phyloP scores from a whole-genome alignment of 371 early-diverging fungal species.

The Mortierella sp. region DNA sequence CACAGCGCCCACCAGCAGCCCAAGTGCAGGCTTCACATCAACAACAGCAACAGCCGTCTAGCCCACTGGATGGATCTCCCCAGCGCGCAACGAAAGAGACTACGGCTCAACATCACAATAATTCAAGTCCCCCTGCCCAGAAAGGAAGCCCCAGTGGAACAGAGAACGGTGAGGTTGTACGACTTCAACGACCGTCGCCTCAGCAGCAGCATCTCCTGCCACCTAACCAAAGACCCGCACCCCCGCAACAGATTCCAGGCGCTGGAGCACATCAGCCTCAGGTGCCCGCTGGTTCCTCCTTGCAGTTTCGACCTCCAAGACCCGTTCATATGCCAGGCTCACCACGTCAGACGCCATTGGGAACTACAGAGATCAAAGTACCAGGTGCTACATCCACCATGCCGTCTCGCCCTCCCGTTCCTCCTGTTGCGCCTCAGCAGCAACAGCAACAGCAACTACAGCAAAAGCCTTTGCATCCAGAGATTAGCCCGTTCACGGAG shows the following conservation, averaged over 20 bases:
- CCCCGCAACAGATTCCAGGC: conserved; percentile 19
- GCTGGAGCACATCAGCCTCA: conserved; percentile 17
- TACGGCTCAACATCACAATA: not conserved
- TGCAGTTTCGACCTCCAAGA: conserved; percentile 10
- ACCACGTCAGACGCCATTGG: conserved; percentile 34
- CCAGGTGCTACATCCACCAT: conserved; percentile 19
- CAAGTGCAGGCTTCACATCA: conserved; percentile 20
- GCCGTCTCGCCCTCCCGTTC: not conserved
- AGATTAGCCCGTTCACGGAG: conserved; percentile 16
- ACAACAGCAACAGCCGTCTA: conserved; percentile 12
- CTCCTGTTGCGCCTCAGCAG: conserved; percentile 3
- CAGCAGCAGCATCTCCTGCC: conserved; percentile 22
- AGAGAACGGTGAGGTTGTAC: conserved; percentile 10
- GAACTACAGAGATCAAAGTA: conserved; percentile 13
- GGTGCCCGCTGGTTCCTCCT: conserved; percentile 10
- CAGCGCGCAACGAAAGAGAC: conserved; percentile 1
- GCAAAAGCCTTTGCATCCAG: conserved; percentile 2
- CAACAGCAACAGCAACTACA: conserved; percentile 7
- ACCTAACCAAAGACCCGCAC: conserved; percentile 22
- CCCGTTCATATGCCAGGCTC: conserved; percentile 22
- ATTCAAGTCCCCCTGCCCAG: conserved; percentile 9
- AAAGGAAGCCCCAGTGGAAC: not conserved
- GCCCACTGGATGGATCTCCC: conserved; percentile 10
- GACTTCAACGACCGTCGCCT: conserved; percentile 14
- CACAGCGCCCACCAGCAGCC: conserved; percentile 37